Percentiles rank a stretch among this genome's conserved stretches.
phyloP scores from a whole-genome alignment of 805 yeast genomes.

The Vanderwaltozyma tropicalis region DNA sequence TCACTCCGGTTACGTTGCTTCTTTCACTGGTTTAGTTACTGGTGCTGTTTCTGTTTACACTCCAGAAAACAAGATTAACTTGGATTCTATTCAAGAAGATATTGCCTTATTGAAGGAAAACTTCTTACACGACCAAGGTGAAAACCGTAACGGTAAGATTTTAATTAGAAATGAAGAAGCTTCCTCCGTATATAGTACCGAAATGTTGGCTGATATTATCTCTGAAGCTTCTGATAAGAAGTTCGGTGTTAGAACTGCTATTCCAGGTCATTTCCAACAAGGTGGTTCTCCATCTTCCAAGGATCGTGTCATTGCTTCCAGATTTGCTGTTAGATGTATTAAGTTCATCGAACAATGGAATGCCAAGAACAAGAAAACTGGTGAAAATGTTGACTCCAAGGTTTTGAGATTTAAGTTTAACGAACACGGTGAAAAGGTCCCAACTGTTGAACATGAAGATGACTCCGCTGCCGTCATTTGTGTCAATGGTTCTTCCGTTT shows the following conservation, averaged over 20 bases:
- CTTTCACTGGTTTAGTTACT: slow-evolving; percentile 70
- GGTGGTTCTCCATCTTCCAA: slow-evolving; percentile 93
- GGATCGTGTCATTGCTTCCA: slow-evolving; percentile 81
- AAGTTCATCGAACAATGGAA: slow-evolving; percentile 71
- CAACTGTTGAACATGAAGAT: slow-evolving; percentile 34
- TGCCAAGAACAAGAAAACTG: slow-evolving; percentile 23
- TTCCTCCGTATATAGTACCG: slow-evolving; percentile 70
- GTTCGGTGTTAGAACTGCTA: slow-evolving; percentile 87
- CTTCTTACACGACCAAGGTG: slow-evolving; percentile 66
- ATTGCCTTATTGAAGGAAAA: slow-evolving; percentile 56
- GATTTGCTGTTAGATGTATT: slow-evolving; percentile 83
- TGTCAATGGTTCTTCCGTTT: slow-evolving; percentile 54
- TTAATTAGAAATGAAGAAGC: slow-evolving; percentile 78
- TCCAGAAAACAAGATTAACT: slow-evolving; percentile 72
- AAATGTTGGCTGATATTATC: slow-evolving; percentile 73
- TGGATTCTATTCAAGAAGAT: slow-evolving; percentile 65
- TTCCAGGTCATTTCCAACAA: slow-evolving; percentile 98
- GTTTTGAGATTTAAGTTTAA: slow-evolving; percentile 42
- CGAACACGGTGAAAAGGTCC: slow-evolving; percentile 38
- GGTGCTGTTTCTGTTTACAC: slow-evolving; percentile 89
- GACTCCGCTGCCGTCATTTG: slow-evolving; percentile 54
- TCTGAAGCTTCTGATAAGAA: slow-evolving; percentile 64
- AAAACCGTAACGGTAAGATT: slow-evolving; percentile 75
- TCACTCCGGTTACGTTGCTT: slow-evolving; percentile 86
- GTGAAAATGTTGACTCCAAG: slow-evolving; percentile 31